phyloP scores from a whole-genome alignment of 768 basidiomycete species.

The Boletus rex-veris region DNA sequence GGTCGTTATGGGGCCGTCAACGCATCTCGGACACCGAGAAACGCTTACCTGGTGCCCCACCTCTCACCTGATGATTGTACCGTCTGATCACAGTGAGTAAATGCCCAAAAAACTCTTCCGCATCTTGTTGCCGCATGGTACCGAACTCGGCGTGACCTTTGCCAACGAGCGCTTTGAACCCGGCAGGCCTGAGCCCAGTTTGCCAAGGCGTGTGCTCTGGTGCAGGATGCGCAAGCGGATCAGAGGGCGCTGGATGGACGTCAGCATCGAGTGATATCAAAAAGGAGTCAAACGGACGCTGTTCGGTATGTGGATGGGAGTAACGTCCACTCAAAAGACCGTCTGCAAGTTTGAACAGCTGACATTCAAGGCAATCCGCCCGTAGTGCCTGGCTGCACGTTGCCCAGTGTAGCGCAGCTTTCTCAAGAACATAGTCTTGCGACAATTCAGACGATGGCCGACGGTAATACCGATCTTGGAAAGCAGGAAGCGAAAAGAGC shows the following conservation, averaged over 20 bases:
- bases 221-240: constrained; percentile 32
- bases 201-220: constrained; percentile 44
- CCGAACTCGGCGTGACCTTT: constrained; percentile 92
- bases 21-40: background rate
- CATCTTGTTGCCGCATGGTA: constrained; percentile 96
- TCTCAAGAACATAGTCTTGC: constrained; percentile 19
- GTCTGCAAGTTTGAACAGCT: constrained; percentile 89
- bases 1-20: background rate
- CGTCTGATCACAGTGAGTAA: constrained; percentile 71
- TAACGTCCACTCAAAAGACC: constrained; percentile 93
- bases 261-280: constrained; percentile 5
- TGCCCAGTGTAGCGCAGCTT: constrained; percentile 49
- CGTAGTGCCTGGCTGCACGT: constrained; percentile 67
- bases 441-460: constrained; percentile 12
- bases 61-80: constrained; percentile 49
- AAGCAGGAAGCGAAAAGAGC: constrained; percentile 75
- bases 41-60: constrained; percentile 34
- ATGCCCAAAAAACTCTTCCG: constrained; percentile 90
- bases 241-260: constrained; percentile 20
- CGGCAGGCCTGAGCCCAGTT: constrained; percentile 73
- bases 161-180: constrained; percentile 87
- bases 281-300: constrained; percentile 14
- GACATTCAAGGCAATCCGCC: constrained; percentile 89
- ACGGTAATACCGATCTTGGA: constrained; percentile 66
- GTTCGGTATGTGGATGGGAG: constrained; percentile 52